Evolutionary conservation across 1,284 basidiomycete genomes (phyloP), one percentile per base, ranked within the genome.

Genomic region (Ganoderma lucidum): DNA sequence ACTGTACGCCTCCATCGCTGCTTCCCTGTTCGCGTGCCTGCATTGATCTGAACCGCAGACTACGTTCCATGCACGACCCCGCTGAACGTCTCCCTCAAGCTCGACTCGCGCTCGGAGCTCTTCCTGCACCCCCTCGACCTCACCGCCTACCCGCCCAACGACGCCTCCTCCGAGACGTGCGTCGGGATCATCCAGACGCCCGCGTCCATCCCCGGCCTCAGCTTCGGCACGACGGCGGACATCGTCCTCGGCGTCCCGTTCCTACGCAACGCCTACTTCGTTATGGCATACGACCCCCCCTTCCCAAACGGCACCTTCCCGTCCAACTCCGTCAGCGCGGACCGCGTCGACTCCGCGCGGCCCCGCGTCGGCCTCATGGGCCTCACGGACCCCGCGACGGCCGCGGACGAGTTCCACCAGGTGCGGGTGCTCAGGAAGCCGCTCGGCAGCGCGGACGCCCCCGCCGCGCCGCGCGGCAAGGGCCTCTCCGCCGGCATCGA

Each of bases 201-300:
- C 9, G 72, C 80, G 0, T 71, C 72, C 8, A 76, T 82, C 2
- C 35, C 66, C 8, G 70, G 74, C 15, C 39, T 65, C 17, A 44
- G 14, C 32, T 23, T 60, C 23, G 79, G 87, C 37, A 86, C 86
- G 0, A 41, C 61, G 56, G 65, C 69, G 32, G 91, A 93, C 77
- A 88, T 93, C 80, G 83, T 92, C 65, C 87, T 93, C 56, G 93
- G 92, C 37, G 89, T 93, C 0, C 89, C 92, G 0, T 94, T 93
- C 77, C 81, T 94, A 74, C 85, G 92, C 12, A 93, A 88, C 75
- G 85, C 87, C 4, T 94, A 93, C 77, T 88, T 87, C 28, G 91
- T 93, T 70, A 86, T 93, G 85, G 89, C 89, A 0, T 92, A 90
- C 77, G 83, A 86, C 62, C 70, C 76, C 0, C 89, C 89, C 2